phyloP scores from a whole-genome alignment of 2,329 filamentous ascomycete species.

The Penicillium digitatum region DNA sequence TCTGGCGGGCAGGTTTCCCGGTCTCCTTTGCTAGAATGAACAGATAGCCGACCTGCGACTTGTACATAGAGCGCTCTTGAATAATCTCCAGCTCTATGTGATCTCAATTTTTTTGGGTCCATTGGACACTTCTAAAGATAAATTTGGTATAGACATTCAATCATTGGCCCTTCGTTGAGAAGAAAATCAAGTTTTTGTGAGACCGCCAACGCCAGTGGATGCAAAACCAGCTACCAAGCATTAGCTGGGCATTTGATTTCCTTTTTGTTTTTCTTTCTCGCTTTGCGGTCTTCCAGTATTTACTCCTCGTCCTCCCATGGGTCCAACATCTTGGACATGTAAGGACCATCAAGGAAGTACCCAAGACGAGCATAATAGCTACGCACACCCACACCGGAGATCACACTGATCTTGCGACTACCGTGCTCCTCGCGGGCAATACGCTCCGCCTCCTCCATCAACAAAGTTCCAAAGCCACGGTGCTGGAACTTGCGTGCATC shows the following conservation, averaged over 20 bases:
- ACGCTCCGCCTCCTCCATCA: constrained; percentile 97
- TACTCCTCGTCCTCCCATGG: constrained; percentile 40
- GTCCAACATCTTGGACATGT: constrained; percentile 56
- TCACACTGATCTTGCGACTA: constrained; percentile 90
- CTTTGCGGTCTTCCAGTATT: constrained; percentile 1
- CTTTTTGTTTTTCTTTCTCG: neutral
- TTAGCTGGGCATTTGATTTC: neutral
- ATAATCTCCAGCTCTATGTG: constrained; percentile 10
- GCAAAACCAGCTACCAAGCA: constrained; percentile 9
- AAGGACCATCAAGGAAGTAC: constrained; percentile 89
- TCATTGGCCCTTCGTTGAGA: constrained; percentile 24
- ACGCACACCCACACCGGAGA: constrained; percentile 93
- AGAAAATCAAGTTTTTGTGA: constrained; percentile 17
- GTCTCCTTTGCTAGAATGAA: constrained; percentile 12
- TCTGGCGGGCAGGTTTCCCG: constrained; percentile 20
- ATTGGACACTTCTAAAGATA: constrained; percentile 11
- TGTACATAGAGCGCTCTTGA: constrained; percentile 25
- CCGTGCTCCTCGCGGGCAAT: constrained; percentile 94
- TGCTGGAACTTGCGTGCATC: constrained; percentile 98
- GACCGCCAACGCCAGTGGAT: constrained; percentile 22
- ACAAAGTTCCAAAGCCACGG: constrained; percentile 88
- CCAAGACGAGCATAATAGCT: constrained; percentile 93
- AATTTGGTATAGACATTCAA: constrained; percentile 23
- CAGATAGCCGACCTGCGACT: constrained; percentile 11
- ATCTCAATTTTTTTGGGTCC: constrained; percentile 2